Evolutionary conservation across 1,284 basidiomycete species (phyloP).

Genomic region (Ustilago sp.): DNA sequence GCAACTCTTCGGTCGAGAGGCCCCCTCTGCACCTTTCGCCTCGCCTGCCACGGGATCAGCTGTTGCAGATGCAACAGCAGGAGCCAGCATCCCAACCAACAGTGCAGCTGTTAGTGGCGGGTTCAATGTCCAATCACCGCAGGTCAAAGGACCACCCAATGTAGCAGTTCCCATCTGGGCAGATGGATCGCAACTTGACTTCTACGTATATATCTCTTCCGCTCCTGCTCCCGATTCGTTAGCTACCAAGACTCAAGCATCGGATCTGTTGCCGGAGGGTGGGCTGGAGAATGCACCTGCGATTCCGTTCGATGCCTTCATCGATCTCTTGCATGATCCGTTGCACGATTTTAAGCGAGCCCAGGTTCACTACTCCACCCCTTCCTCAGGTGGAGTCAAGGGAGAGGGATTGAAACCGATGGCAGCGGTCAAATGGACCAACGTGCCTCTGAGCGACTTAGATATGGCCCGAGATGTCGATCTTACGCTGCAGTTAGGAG

Average conservation of each 20-base stretch:
- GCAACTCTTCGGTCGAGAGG: conserved; percentile 28
- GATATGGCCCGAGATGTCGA: conserved; percentile 38
- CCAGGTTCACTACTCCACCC: conserved; percentile 1
- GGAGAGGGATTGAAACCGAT: conserved; percentile 20
- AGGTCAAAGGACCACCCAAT: conserved; percentile 29
- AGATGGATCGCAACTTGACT: conserved; percentile 35
- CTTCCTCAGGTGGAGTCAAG: neutral
- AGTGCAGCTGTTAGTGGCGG: neutral
- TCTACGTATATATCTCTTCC: conserved; percentile 54
- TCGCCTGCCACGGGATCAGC: neutral
- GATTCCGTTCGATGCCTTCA: conserved; percentile 42
- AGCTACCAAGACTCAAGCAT: conserved; percentile 45
- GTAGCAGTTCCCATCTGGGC: conserved; percentile 44
- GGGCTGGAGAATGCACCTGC: conserved; percentile 19
- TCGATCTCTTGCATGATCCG: conserved; percentile 37
- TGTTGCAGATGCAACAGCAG: neutral
- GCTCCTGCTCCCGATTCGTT: conserved; percentile 20
- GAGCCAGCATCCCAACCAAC: neutral
- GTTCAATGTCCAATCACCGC: neutral
- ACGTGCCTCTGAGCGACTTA: conserved; percentile 41
- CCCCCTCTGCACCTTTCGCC: neutral
- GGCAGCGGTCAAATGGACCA: conserved; percentile 50
- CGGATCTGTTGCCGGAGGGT: conserved; percentile 36
- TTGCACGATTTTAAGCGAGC: conserved; percentile 5
- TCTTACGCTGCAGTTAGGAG: conserved; percentile 33